phyloP scores from a whole-genome alignment of 2,329 filamentous ascomycete genomes.

The Monosporascus sp. region DNA sequence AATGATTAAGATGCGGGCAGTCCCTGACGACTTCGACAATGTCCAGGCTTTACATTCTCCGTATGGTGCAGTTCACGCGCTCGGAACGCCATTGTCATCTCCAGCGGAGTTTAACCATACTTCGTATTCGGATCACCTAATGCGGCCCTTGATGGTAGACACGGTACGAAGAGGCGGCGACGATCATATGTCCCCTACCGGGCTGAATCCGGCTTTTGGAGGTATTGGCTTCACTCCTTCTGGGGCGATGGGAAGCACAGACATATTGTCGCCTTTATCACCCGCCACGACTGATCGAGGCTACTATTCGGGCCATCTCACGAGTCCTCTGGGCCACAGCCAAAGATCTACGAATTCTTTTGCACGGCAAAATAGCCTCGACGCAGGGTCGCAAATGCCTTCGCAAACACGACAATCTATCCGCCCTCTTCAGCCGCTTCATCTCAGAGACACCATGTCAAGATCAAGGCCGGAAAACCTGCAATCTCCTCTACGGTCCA shows the following conservation, averaged over 20 bases:
- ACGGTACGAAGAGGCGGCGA: conserved; percentile 57
- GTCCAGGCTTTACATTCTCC: conserved; percentile 63
- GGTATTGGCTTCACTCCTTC: conserved; percentile 59
- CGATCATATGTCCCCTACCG: conserved; percentile 63
- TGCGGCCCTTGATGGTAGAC: conserved; percentile 65
- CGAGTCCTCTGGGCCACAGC: conserved; percentile 41
- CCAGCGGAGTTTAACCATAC: conserved; percentile 43
- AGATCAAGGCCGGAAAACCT: conserved; percentile 53
- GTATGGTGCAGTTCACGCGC: conserved; percentile 55
- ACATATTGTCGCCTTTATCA: conserved; percentile 54
- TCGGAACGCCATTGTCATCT: conserved; percentile 43
- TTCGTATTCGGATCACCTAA: conserved; percentile 55
- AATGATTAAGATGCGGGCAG: conserved; percentile 67
- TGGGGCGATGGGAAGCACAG: conserved; percentile 43
- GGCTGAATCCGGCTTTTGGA: conserved; percentile 63
- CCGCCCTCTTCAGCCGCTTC: conserved; percentile 52
- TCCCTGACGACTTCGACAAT: conserved; percentile 67
- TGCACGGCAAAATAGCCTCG: conserved; percentile 42
- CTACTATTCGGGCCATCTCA: conserved; percentile 44
- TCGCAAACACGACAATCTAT: conserved; percentile 40
- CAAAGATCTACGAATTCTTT: conserved; percentile 49
- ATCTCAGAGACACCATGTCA: conserved; percentile 52
- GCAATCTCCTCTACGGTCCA: conserved; percentile 54
- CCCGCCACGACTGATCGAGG: conserved; percentile 51
- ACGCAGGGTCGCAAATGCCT: conserved; percentile 40